Evolutionary conservation across 2,329 filamentous ascomycete genomes (phyloP), one percentile per base, ranked within the genome.

Genomic region (Hypoxylon sp.): DNA sequence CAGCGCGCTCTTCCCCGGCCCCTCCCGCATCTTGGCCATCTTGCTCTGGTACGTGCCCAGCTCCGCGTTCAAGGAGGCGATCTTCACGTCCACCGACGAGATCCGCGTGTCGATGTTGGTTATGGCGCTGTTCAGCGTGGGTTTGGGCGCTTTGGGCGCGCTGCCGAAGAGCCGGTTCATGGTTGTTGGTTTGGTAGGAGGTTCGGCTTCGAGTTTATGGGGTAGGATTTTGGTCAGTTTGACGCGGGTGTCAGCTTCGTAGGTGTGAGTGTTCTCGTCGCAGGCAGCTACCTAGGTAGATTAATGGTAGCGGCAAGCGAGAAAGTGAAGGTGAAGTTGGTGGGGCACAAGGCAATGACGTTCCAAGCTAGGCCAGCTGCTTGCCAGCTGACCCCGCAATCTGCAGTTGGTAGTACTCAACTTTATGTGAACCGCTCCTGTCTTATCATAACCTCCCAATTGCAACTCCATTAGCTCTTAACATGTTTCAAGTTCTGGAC

Each of bases 161-260:
- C 88, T 83, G 70, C 94, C 94, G 72, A 99, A 99, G 64, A 99
- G 82, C 65, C 94, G 90, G 73, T 99, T 97, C 94, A 99, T 97
- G 58, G 46, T 79, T 73, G 55, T 26, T 29, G 25, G 35, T 25
- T 25, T 25, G 21, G 42, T 30, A 25, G 5, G 11, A 5, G 13
- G 26, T 13, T 20, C 1, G 7, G 26, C n/a, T 25, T 25, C 21
- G 21, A 5, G 21, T 25, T 6, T 25, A 25, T 25, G 9, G 9
- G 21, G 5, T 25, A 9, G 21, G 6, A 9, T 25, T 25, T 25
- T 25, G 9, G 5, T 25, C 5, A 9, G 21, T 25, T 6, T 25
- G 6, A 19, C 30, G 27, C 20, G 7, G 21, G 13, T 11, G n/a
- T n/a, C n/a, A 17, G 13, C 8, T 2, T 11, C 13, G 20, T 29